A percentile compares a stretch with the other conserved stretches of the same genome.
These are phyloP conservation scores for Herpotrichia juniperi DNA, from an alignment of 2,329 filamentous ascomycete genomes.

Conservation along the genomic window DNA sequence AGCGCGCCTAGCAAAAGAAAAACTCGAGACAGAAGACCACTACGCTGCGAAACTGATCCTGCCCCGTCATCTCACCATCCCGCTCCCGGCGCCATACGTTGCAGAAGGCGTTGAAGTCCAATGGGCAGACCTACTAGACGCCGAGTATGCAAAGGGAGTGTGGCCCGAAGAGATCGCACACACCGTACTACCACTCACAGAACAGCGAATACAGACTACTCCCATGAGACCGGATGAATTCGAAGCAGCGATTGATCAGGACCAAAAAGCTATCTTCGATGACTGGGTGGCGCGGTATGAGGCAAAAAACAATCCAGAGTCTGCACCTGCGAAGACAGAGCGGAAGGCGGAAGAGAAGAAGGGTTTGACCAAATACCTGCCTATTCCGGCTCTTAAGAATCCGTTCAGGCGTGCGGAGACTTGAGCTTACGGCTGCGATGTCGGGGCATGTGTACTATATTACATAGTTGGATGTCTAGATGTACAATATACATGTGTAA, in stretches of 20 bases:
- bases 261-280: neutral
- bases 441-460: neutral
- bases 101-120: conserved; percentile 30
- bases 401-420: conserved; percentile 24
- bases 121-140: conserved; percentile 44
- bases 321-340: neutral
- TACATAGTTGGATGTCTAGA: neutral
- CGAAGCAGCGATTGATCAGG: neutral
- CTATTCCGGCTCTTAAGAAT: conserved; percentile 14
- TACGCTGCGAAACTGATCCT: conserved; percentile 26
- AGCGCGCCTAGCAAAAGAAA: neutral
- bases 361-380: conserved; percentile 19
- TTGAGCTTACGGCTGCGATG: conserved; percentile 10
- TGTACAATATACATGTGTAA: neutral
- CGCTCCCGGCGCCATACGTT: neutral
- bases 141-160: conserved; percentile 26
- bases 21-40: neutral
- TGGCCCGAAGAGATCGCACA: conserved; percentile 3
- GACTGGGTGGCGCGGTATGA: conserved; percentile 6
- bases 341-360: conserved; percentile 13
- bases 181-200: neutral
- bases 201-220: neutral
- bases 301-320: neutral
- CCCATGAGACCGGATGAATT: neutral
- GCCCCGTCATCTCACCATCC: conserved; percentile 11